These are phyloP conservation scores for Lactarius hengduanensis DNA, from an alignment of 768 basidiomycete genomes.

Conservation along the genomic window DNA sequence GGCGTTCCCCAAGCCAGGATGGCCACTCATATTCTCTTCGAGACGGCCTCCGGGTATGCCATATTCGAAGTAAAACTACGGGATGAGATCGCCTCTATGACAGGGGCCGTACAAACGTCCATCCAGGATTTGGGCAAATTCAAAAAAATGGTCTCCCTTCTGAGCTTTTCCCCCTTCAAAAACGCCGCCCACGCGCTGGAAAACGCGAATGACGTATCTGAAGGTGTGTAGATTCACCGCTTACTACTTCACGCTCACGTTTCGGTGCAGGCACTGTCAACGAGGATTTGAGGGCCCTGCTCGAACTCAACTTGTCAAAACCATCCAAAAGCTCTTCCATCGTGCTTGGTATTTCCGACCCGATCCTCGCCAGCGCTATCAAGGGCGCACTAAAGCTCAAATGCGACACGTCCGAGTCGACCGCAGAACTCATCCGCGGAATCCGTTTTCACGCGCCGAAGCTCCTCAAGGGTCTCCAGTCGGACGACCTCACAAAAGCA, in stretches of 20 bases:
- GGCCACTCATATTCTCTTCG: slow-evolving; percentile 88
- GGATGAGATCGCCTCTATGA: slow-evolving; percentile 84
- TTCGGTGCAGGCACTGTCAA: slow-evolving; percentile 70
- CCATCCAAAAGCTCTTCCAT: slow-evolving; percentile 67
- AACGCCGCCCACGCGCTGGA: slow-evolving; percentile 91
- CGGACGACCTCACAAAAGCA: slow-evolving; percentile 85
- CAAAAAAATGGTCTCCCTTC: slow-evolving; percentile 84
- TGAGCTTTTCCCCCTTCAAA: slow-evolving; percentile 93
- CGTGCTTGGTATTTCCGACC: slow-evolving; percentile 77
- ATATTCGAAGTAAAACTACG: slow-evolving; percentile 83
- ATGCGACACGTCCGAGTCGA: slow-evolving; percentile 79
- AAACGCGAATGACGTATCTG: slow-evolving; percentile 94
- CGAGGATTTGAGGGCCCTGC: slow-evolving; percentile 75
- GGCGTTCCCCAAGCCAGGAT: slow-evolving; percentile 37
- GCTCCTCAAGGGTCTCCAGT: slow-evolving; percentile 84
- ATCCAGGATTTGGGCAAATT: slow-evolving; percentile 87
- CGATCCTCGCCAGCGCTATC: slow-evolving; percentile 71
- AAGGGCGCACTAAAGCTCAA: slow-evolving; percentile 66
- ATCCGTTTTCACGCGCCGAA: slow-evolving; percentile 89
- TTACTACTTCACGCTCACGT: slow-evolving; percentile 13
- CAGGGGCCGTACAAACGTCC: slow-evolving; percentile 77
- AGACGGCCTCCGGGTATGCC: slow-evolving; percentile 92
- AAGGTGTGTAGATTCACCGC: slow-evolving; percentile 55
- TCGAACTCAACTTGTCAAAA: slow-evolving; percentile 86
- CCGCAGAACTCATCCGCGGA: slow-evolving; percentile 86